phyloP scores from a whole-genome alignment of 164 flowering plant genomes.

The Buxus sempervirens region DNA sequence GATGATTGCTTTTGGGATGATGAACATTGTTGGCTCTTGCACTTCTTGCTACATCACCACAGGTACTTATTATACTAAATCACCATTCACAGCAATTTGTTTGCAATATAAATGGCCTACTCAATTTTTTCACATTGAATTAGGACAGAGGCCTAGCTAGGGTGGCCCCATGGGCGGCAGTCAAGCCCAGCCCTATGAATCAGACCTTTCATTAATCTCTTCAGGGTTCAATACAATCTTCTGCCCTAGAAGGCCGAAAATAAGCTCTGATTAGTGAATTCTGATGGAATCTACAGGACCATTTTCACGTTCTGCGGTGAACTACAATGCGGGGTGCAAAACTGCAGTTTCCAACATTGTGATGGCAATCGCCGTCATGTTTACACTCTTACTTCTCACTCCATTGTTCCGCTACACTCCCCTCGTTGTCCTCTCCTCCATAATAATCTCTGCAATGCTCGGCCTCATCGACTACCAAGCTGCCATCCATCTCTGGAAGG shows the following conservation, averaged over 20 bases:
- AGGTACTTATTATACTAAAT: constrained; percentile 32
- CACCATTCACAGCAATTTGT: background rate
- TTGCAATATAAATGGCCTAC: too few species aligned
- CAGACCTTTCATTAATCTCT: too few species aligned
- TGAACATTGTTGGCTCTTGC: constrained; percentile 86
- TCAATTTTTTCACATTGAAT: too few species aligned
- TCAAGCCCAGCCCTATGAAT: too few species aligned
- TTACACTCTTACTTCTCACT: constrained; percentile 53
- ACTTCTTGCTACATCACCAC: constrained; percentile 83
- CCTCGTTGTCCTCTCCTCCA: constrained; percentile 58
- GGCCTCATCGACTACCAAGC: constrained; percentile 72
- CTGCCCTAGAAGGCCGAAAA: too few species aligned
- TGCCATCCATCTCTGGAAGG: constrained; percentile 58
- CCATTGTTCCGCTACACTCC: constrained; percentile 75
- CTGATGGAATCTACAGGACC: constrained; percentile 40
- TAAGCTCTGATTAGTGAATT: background rate
- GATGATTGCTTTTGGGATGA: constrained; percentile 86
- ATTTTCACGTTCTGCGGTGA: constrained; percentile 71
- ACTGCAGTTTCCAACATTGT: constrained; percentile 70
- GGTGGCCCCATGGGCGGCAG: too few species aligned
- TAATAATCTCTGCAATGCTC: constrained; percentile 68
- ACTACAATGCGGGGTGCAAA: constrained; percentile 77
- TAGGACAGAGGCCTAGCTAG: too few species aligned
- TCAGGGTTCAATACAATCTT: too few species aligned
- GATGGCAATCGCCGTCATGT: constrained; percentile 66